A percentile compares a stretch with the other conserved stretches of the same genome.
Conservation (phyloP, 1,284 basidiomycete genomes). For the Stygiomarasmius scandens region DNA sequence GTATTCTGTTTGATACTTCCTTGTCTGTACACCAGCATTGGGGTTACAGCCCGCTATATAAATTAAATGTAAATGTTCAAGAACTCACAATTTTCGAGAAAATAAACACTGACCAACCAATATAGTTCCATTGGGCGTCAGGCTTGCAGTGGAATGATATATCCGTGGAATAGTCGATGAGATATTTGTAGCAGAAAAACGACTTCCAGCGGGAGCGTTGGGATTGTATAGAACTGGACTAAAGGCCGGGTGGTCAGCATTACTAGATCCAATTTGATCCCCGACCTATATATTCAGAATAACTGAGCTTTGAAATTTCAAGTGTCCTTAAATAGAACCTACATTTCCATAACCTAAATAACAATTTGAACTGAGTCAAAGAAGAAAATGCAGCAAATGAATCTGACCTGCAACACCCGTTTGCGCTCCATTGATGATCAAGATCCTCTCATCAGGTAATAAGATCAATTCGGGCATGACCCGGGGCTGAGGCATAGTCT, state of each 20-base stretch:
- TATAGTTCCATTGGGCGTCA: constrained; percentile 30
- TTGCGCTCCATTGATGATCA: constrained; percentile 45
- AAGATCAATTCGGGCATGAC: constrained; percentile 46
- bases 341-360: constrained; percentile 67
- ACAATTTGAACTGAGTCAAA: too few species aligned
- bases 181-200: constrained; percentile 43
- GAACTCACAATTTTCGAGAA: constrained; percentile 14
- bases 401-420: constrained; percentile 55
- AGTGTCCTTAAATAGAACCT: constrained; percentile 8
- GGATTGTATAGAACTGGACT: constrained; percentile 51
- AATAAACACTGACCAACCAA: constrained; percentile 16
- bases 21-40: constrained; percentile 51
- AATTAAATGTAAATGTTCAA: constrained; percentile 12
- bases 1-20: constrained; percentile 44
- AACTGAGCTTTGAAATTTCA: constrained; percentile 25
- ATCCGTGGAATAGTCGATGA: constrained; percentile 38
- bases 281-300: constrained; percentile 31
- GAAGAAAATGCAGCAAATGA: too few species aligned
- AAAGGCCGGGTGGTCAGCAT: constrained; percentile 43
- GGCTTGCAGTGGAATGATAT: constrained; percentile 39
- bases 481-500: constrained; percentile 31
- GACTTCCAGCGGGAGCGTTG: constrained; percentile 36
- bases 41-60: constrained; percentile 55
- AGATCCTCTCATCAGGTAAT: constrained; percentile 47
- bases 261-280: constrained; percentile 36